Evolutionary conservation across 345 rosid genomes (phyloP), one percentile per base, ranked within the genome.

Genomic region (Camelina laxa): DNA sequence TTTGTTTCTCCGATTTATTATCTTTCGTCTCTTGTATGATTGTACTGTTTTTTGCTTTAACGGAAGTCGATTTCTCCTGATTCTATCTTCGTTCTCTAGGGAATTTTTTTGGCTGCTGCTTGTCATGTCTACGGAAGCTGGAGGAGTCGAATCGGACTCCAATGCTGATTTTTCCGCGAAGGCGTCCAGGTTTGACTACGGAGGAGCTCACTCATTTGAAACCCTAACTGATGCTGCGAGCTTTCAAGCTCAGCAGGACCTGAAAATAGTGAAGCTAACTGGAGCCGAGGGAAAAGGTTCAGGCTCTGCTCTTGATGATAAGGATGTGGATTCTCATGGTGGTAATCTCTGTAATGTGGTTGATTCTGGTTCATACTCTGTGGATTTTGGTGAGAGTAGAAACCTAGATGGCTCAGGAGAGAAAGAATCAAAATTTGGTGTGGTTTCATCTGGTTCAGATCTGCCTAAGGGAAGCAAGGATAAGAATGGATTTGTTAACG

Each of bases 61-160:
- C 4, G 50, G 17, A 60, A 71, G 19, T n/a, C 30, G 6, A 22
- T 47, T 14, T 69, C 38, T 45, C 44, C 27, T 70, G n/a, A 48
- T 16, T 72, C 13, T 27, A 27, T 51, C 54, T 53, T 27, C 45
- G 56, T 39, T 31, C 9, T 44, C 65, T 73, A 73, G 70, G 64
- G 62, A 53, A 44, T 65, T 74, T 59, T 50, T 30, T 33, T 59
- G 81, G 67, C n/a, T n/a, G n/a, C n/a, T 49, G 53, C 35, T 51
- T 21, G 45, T n/a, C 19, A 85, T 87, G 87, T 75, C 84, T 76
- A 41, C 49, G 7, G 74, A 81, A 61, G 21, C 65, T 15, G 80
- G 65, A 20, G 71, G 30, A 50, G 82, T 83, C 64, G 82, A 84
- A 64, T 75, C 86, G 17, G 82, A 81, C 57, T 70, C 79, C n/a